Percentiles rank a stretch among this genome's conserved stretches.
Conservation (phyloP, 2,329 filamentous ascomycete species). For the Rutstroemia sp. region DNA sequence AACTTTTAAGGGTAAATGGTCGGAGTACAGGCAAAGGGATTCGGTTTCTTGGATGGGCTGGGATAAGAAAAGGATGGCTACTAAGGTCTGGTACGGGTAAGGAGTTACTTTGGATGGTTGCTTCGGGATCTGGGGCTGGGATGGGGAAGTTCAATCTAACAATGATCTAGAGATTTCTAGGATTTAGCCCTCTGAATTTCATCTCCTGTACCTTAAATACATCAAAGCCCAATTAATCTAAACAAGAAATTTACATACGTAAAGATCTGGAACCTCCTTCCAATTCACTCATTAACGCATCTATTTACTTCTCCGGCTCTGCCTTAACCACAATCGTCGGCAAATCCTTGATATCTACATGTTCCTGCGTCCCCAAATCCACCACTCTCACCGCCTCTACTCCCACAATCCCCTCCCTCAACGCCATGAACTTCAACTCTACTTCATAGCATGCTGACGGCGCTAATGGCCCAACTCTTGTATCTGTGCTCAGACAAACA, state of each 20-base stretch:
- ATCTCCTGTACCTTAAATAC: neutral
- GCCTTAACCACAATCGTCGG: slow-evolving; percentile 54
- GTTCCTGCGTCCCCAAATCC: slow-evolving; percentile 67
- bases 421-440: slow-evolving; percentile 64
- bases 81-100: no score
- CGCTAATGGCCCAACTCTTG: slow-evolving; percentile 63
- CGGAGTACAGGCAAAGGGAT: no score
- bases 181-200: neutral
- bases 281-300: neutral
- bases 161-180: no score
- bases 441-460: slow-evolving; percentile 67
- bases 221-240: neutral
- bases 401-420: slow-evolving; percentile 58
- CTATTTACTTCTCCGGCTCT: neutral
- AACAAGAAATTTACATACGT: neutral
- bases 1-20: neutral
- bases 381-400: slow-evolving; percentile 67
- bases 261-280: neutral
- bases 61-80: neutral
- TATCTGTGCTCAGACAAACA: slow-evolving; percentile 68
- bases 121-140: no score
- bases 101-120: neutral
- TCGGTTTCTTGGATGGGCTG: neutral
- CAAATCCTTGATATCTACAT: slow-evolving; percentile 68
- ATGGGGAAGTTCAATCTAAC: no score